Conservation (phyloP, 305 asterid species). For the Fraxinus floribunda region DNA sequence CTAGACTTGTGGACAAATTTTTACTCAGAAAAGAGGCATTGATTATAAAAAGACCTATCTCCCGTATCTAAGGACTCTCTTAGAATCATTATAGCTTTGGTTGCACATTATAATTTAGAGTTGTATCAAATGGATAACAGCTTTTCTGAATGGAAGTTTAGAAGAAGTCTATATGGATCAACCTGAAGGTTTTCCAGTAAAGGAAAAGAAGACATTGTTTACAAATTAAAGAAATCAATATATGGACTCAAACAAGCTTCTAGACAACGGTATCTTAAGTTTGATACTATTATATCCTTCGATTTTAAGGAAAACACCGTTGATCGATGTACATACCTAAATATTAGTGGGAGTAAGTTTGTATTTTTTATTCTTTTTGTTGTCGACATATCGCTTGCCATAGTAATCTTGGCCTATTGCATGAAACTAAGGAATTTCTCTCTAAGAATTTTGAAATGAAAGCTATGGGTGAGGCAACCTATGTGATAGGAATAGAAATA, state of each 20-base stretch:
- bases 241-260: background rate
- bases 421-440: background rate
- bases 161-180: background rate
- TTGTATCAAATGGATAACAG: background rate
- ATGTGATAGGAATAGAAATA: too few relatives aligned
- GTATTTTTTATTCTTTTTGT: background rate
- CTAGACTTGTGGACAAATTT: background rate
- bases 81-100: background rate
- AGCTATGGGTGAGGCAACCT: background rate
- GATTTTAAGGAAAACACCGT: background rate
- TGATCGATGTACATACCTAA: background rate
- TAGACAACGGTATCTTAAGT: too few relatives aligned
- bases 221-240: background rate
- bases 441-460: background rate
- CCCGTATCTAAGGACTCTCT: background rate
- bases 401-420: background rate
- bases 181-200: background rate
- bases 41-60: background rate
- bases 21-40: background rate
- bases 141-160: background rate
- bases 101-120: background rate
- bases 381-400: background rate
- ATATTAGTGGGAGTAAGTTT: background rate
- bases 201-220: background rate
- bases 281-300: background rate